phyloP scores from a whole-genome alignment of 345 rosid genomes.

The sweet orange (Citrus sinensis) region DVS_A1.0 CM039167.1:28382501-28383000 shows the following conservation, averaged over 20 bases:
- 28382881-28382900: too few species aligned
- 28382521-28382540: neutral
- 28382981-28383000: neutral
- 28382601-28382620: neutral
- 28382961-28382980: neutral
- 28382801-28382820: neutral
- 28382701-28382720: neutral
- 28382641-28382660: neutral
- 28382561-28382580: neutral
- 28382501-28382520: neutral
- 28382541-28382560: neutral
- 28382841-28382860: too few species aligned
- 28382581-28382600: neutral
- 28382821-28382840: neutral
- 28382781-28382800: neutral
- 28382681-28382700: neutral
- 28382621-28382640: neutral
- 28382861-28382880: too few species aligned
- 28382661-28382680: neutral
- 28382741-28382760: neutral
- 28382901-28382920: too few species aligned
- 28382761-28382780: neutral
- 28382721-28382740: neutral
- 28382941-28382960: neutral
- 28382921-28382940: too few species aligned